These are phyloP conservation scores for Skeletonema potamos DNA, from an alignment of 108 stramenopile species.

Conservation along the genomic window DNA sequence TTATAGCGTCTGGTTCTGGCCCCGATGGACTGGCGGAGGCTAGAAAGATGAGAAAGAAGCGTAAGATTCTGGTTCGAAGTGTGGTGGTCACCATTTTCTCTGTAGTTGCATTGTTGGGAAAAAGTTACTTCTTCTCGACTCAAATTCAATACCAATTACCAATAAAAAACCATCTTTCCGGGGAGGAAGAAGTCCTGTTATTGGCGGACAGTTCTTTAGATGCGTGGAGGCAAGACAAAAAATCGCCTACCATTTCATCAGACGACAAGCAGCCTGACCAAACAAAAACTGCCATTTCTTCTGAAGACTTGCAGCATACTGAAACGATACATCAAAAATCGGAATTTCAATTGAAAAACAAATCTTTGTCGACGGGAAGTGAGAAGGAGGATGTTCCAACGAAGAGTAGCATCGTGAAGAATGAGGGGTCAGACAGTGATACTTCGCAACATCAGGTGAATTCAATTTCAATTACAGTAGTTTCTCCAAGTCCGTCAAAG, in stretches of 20 bases:
- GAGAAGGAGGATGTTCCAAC: background rate
- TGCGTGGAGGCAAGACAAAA: background rate
- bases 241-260: background rate
- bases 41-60: slow-evolving; percentile 33
- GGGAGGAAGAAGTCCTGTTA: background rate
- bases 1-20: slow-evolving; percentile 66
- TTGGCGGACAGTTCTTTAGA: background rate
- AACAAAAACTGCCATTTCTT: too few relatives aligned
- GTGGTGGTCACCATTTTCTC: slow-evolving; percentile 38
- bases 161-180: background rate
- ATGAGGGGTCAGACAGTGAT: background rate
- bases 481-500: background rate
- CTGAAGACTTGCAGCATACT: too few relatives aligned
- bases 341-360: background rate
- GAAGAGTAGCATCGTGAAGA: background rate
- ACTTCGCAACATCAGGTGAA: background rate
- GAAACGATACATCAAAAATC: background rate
- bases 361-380: background rate
- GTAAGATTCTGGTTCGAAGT: slow-evolving; percentile 31
- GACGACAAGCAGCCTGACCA: background rate
- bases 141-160: background rate
- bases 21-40: slow-evolving; percentile 51
- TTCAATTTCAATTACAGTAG: background rate
- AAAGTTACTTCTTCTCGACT: slow-evolving; percentile 5
- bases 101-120: slow-evolving; percentile 30